These are phyloP conservation scores for Ogataea pini DNA, from an alignment of 805 yeast genomes.

Conservation along the genomic window DNA sequence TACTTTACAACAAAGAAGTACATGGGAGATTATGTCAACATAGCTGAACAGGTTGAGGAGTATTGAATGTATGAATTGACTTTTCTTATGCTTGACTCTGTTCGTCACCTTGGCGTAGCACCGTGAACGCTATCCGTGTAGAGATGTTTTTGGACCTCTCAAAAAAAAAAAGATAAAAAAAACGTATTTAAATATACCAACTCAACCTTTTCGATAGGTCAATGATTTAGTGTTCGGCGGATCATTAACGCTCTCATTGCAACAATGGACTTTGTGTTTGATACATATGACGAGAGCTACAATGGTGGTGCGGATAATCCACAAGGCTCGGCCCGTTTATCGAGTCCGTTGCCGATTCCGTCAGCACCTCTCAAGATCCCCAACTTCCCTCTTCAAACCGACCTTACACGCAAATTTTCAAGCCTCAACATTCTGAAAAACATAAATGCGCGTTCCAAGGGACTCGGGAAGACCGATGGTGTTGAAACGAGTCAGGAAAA, in stretches of 20 bases:
- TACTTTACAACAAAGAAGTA: no score
- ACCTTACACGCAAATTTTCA: constrained; percentile 40
- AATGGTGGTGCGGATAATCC: constrained; percentile 5
- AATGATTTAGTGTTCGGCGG: constrained; percentile 32
- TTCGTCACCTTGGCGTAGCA: no score
- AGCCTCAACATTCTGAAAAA: constrained; percentile 34
- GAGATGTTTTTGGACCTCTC: not conserved
- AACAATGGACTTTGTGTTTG: constrained; percentile 34
- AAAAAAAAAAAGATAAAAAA: not conserved
- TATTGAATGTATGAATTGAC: no score
- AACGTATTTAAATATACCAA: not conserved
- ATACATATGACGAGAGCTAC: constrained; percentile 22
- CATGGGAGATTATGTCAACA: no score
- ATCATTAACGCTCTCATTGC: not conserved
- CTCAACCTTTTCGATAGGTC: constrained; percentile 29
- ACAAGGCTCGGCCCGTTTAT: constrained; percentile 1
- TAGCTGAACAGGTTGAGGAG: no score
- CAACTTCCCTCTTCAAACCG: constrained; percentile 35
- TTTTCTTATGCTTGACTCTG: no score
- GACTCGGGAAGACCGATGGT: constrained; percentile 9
- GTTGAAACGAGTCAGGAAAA: constrained; percentile 11
- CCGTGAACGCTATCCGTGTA: no score
- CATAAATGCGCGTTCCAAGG: constrained; percentile 20
- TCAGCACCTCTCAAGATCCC: constrained; percentile 43
- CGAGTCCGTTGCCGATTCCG: constrained; percentile 34